Evolutionary conservation across 208 protist species (phyloP), one percentile per base, ranked within the genome.

Genomic region (Trypanosoma platydactyli): DNA sequence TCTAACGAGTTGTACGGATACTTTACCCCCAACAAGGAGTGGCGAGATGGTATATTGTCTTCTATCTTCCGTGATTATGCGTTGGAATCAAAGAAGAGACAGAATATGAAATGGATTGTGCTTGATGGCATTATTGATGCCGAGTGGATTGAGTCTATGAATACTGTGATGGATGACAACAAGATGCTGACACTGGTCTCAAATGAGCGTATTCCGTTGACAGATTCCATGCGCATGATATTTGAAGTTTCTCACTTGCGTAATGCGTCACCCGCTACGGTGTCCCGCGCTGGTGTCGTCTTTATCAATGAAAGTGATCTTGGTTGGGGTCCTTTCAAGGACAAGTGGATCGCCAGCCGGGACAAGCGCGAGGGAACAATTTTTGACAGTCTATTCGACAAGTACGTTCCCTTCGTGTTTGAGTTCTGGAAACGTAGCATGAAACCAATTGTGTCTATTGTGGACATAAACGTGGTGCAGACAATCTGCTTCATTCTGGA

Each of bases 121-220:
- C 84, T 99, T 30, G 98, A 99, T 76, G 98, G 93, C 69, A 97
- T 99, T 84, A 98, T 99, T 64, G 98, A 99, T 79, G 91, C 98
- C 1, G 94, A 98, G 74, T 99, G 98, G 98, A 99, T 99, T 77
- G 98, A 99, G 80, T 99, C 97, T 29, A 97, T 99, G 90, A 99
- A 99, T 88, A 99, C 98, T 35, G 98, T 99, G 30, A 99, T 99
- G 96, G 97, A 99, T 78, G 97, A 98, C 77, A 99, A 99, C 80
- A 99, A 99, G 79, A 98, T 99, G 83, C 86, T 99, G 38, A 99
- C 98, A 45, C 88, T 99, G 6, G 98, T 98, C 48, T 98, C 89
- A 20, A 99, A 99, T 70, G 98, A 99, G 73, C 95, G 98, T 71
- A 99, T 99, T 70, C 97, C 97, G 7, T 82, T 99, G 58, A 98